A percentile compares a stretch with the other conserved stretches of the same genome.
phyloP scores from a whole-genome alignment of 148 eudicot species.

The Cornus controversa region DNA sequence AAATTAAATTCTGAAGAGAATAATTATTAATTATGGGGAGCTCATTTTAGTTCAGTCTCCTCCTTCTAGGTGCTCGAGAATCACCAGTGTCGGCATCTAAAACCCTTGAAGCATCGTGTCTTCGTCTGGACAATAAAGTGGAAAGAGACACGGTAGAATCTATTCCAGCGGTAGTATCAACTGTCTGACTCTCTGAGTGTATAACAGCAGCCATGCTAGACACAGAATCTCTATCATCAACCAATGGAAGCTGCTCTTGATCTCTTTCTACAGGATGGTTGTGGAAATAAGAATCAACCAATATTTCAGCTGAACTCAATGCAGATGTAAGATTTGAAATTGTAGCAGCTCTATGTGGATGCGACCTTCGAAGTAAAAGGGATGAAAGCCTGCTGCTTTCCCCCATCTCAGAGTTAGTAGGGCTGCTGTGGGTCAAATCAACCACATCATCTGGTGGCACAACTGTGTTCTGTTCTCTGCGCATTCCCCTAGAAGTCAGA shows the following conservation, averaged over 20 bases:
- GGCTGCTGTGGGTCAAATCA: slow-evolving; percentile 43
- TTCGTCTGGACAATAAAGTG: slow-evolving; percentile 72
- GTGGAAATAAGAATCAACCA: slow-evolving; percentile 48
- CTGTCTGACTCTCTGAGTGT: slow-evolving; percentile 83
- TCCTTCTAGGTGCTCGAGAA: slow-evolving; percentile 78
- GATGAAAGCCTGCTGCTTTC: slow-evolving; percentile 52
- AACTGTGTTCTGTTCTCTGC: slow-evolving; percentile 51
- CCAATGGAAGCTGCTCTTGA: slow-evolving; percentile 31
- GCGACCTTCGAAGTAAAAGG: slow-evolving; percentile 56
- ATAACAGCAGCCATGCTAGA: slow-evolving; percentile 94
- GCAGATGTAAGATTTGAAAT: slow-evolving; percentile 34
- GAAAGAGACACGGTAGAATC: slow-evolving; percentile 82
- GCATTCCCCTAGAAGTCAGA: slow-evolving; percentile 64
- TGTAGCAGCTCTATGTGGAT: slow-evolving; percentile 40
- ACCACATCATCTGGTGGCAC: slow-evolving; percentile 51
- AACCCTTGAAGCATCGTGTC: slow-evolving; percentile 58
- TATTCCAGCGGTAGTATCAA: slow-evolving; percentile 82
- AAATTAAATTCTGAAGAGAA: neutral
- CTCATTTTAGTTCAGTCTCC: slow-evolving; percentile 58
- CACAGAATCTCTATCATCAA: slow-evolving; percentile 92
- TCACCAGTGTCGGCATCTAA: slow-evolving; percentile 87
- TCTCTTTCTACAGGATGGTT: slow-evolving; percentile 46
- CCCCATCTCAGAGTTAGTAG: slow-evolving; percentile 38
- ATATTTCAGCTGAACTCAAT: slow-evolving; percentile 41
- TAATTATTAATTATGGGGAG: neutral